Percentiles rank a stretch among this genome's conserved stretches.
Conservation (phyloP, 768 basidiomycete species). For the Glaciozyma antarctica region DNA sequence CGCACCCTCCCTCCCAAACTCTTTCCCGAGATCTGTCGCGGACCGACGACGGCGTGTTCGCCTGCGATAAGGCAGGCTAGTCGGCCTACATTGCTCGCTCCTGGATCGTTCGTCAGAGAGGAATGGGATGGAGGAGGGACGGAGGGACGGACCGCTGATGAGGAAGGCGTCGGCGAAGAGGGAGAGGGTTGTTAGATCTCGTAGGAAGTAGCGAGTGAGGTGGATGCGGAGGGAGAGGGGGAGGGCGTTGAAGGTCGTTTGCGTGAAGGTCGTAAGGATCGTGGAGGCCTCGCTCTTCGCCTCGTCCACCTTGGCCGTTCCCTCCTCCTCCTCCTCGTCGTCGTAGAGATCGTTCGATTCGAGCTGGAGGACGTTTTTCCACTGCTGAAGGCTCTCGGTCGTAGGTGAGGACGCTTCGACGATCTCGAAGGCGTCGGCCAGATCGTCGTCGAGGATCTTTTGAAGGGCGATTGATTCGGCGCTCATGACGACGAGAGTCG, state of each 20-base stretch:
- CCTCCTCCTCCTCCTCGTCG: not conserved
- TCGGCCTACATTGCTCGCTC: conserved; percentile 13
- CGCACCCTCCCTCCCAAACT: conserved; percentile 22
- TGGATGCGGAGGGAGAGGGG: conserved; percentile 11
- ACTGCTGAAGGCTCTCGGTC: not conserved
- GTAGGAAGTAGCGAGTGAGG: conserved; percentile 19
- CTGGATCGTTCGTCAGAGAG: not conserved
- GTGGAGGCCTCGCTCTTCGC: not conserved
- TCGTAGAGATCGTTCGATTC: not conserved
- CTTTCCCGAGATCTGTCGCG: conserved; percentile 25
- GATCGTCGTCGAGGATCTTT: not conserved
- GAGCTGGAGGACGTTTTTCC: conserved; percentile 8
- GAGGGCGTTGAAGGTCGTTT: conserved; percentile 10
- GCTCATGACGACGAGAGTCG: conserved; percentile 22
- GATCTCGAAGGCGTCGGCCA: not conserved
- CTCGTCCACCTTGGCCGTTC: not conserved
- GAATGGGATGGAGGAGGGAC: not conserved
- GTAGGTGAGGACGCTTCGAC: conserved; percentile 5
- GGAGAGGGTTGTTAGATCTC: conserved; percentile 15
- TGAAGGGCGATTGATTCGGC: not conserved
- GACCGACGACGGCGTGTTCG: conserved; percentile 27
- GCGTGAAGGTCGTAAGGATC: conserved; percentile 14
- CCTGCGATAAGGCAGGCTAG: conserved; percentile 15
- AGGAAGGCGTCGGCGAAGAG: conserved; percentile 28
- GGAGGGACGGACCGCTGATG: conserved; percentile 15